Conservation (phyloP, 2,329 filamentous ascomycete species). For the Tolypocladium ophioglossoides region DNA sequence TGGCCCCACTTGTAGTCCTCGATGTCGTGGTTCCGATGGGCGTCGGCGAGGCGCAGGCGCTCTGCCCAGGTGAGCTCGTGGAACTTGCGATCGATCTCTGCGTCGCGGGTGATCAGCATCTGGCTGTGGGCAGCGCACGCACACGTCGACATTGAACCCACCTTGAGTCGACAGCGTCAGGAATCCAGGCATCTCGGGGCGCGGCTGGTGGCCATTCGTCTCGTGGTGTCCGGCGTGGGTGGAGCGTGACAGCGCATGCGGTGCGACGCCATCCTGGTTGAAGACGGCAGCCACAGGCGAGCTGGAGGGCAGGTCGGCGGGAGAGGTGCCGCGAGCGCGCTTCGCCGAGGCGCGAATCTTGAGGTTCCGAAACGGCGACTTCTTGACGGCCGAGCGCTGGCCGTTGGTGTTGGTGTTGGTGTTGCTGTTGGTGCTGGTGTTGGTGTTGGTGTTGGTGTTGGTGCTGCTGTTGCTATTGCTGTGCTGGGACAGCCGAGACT, state of each 20-base stretch:
- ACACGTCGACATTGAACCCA: slow-evolving; percentile 11
- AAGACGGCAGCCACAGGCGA: slow-evolving; percentile 21
- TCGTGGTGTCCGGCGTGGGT: slow-evolving; percentile 7
- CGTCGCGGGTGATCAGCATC: slow-evolving; percentile 3
- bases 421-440: too few species aligned
- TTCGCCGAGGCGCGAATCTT: slow-evolving; percentile 35
- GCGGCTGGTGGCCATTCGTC: slow-evolving; percentile 4
- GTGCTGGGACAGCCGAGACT: slow-evolving; percentile 1
- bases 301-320: slow-evolving; percentile 17
- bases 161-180: slow-evolving; percentile 25
- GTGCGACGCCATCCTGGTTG: slow-evolving; percentile 23
- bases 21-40: slow-evolving; percentile 23
- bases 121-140: background rate
- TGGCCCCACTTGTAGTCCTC: slow-evolving; percentile 22
- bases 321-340: slow-evolving; percentile 33
- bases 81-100: slow-evolving; percentile 41
- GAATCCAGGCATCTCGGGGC: slow-evolving; percentile 26
- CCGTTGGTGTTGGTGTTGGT: slow-evolving; percentile 3
- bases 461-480: background rate
- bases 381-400: slow-evolving; percentile 13
- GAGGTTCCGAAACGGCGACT: slow-evolving; percentile 32
- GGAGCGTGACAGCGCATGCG: slow-evolving; percentile 6
- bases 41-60: slow-evolving; percentile 33
- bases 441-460: too few species aligned
- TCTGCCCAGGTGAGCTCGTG: slow-evolving; percentile 44